Base-by-base conservation (phyloP, 805 yeast genomes). In the Myxozyma geophila region DNA sequence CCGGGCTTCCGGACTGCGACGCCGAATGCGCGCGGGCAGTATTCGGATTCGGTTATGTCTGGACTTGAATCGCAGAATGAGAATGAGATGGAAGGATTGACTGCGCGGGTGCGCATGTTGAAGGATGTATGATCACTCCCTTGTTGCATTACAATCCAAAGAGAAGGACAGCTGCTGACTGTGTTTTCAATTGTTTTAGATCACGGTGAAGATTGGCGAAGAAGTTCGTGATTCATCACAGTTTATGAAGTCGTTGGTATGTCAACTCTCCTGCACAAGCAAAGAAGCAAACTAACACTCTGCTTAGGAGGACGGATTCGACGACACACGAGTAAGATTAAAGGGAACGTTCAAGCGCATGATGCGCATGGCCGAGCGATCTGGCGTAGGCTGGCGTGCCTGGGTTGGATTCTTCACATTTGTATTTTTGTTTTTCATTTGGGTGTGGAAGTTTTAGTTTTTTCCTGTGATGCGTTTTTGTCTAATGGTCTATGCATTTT, bases 11-110 rank as follows among this genome's bases (percentile, higher is more conserved):
- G 72, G 36, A 48, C 66, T 4, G 73, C 73, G 7, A 64, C 73
- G 28, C 74, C 75, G 17, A 70, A 72, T 55, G 49, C 67, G 40
- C 61, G 62, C 21, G 73, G 72, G 43, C 69, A 73, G 61, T 82
- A 79, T 71, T 77, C 82, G 13, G 88, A 85, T 50, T 76, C 84
- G 35, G 79, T 81, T 60, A 70, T 86, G 69, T 82, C 87, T 21
- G 85, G 83, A 64, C 72, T 88, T 54, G 92, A 88, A 72, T 80
- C 87, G 2, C 92, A 88, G 71, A 82, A 82, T 64, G 89, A 85
- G 41, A 87, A 85, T 61, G 84, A 86, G 58, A 73, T 85, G 67
- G 79, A 80, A 23, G 76, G 80, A 1, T 82, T 88, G 82, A 78
- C 82, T 40, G 80, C 82, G 46, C 85, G 83, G 67, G 80, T 88